These are phyloP conservation scores for Hyparrhenia diplandra DNA, from an alignment of 176 grass and related monocot genomes.

Conservation along the genomic window DNA sequence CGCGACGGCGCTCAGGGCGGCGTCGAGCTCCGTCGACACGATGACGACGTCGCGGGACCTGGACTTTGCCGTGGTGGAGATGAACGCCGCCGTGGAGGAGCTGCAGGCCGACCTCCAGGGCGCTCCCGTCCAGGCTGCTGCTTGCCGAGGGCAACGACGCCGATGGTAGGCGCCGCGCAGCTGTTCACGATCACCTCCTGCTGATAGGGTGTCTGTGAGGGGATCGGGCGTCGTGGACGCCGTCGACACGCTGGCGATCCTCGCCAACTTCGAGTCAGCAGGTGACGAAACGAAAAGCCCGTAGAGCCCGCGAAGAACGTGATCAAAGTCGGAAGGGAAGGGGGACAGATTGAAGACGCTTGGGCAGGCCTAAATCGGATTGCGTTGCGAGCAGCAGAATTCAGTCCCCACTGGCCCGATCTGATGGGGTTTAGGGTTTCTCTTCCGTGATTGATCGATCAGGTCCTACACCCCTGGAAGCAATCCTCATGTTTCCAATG, in stretches of 20 bases:
- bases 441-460: too few species aligned
- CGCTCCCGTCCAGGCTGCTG: conserved; percentile 36
- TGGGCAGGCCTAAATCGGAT: conserved; percentile 15
- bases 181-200: conserved; percentile 54
- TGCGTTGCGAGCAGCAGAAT: neutral
- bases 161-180: conserved; percentile 50
- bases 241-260: conserved; percentile 46
- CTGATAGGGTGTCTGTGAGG: conserved; percentile 66
- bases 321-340: neutral
- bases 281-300: conserved; percentile 38
- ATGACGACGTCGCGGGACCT: conserved; percentile 43
- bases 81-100: conserved; percentile 71
- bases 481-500: neutral
- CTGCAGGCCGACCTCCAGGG: conserved; percentile 56
- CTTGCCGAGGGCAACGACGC: neutral
- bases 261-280: conserved; percentile 41
- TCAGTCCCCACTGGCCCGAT: neutral
- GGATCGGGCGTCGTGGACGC: conserved; percentile 55
- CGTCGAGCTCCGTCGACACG: conserved; percentile 48
- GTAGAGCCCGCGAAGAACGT: conserved; percentile 17
- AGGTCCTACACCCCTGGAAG: neutral
- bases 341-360: conserved; percentile 2
- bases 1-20: conserved; percentile 53
- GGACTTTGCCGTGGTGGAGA: conserved; percentile 55
- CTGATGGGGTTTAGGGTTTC: neutral